Percentiles rank a stretch among this genome's conserved stretches.
These are phyloP conservation scores for Cornus florida DNA, from an alignment of 148 eudicot species.

Conservation along the genomic window DNA sequence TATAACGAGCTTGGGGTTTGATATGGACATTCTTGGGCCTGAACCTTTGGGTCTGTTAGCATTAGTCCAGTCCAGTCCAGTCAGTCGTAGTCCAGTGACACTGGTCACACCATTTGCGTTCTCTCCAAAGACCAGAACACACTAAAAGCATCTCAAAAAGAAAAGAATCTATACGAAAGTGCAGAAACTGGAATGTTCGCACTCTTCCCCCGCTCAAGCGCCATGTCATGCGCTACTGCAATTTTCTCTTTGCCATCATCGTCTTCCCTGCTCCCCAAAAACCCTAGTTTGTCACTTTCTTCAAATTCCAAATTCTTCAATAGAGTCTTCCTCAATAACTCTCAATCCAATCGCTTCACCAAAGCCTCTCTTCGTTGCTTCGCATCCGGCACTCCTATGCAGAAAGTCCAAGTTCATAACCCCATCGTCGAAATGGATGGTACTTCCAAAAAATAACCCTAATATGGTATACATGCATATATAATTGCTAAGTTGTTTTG, in stretches of 20 bases:
- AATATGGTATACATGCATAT: background rate
- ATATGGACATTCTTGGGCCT: no score
- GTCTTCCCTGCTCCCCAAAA: constrained; percentile 14
- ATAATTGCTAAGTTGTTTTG: background rate
- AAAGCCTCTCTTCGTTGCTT: constrained; percentile 50
- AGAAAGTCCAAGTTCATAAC: constrained; percentile 47
- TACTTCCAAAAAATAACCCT: background rate
- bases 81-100: no score
- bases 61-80: no score
- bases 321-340: constrained; percentile 10
- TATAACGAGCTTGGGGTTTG: no score
- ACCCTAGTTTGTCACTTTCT: constrained; percentile 12
- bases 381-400: constrained; percentile 30
- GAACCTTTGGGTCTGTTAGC: no score
- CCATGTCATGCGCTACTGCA: constrained; percentile 32
- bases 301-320: constrained; percentile 7
- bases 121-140: no score
- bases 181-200: constrained; percentile 17
- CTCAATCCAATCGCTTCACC: constrained; percentile 21
- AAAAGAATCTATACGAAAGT: no score
- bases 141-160: no score
- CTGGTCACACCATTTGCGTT: no score
- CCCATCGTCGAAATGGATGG: constrained; percentile 86
- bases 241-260: constrained; percentile 14
- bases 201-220: constrained; percentile 16